Conservation (phyloP, 2,329 filamentous ascomycete genomes). For the Botrytis porri region DNA sequence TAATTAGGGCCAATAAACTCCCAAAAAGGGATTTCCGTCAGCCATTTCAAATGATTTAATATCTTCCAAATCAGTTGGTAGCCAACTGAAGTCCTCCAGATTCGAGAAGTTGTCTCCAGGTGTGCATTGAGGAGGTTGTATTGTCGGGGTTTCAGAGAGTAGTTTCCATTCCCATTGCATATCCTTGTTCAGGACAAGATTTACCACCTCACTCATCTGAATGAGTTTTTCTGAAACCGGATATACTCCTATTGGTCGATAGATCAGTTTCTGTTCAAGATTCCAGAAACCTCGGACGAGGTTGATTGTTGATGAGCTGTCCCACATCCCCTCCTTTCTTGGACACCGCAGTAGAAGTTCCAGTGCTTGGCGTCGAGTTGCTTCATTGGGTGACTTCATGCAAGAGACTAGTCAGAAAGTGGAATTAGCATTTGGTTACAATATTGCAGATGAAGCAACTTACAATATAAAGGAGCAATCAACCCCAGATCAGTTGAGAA, state of each 20-base stretch:
- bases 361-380: constrained; percentile 27
- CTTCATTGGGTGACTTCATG: constrained; percentile 25
- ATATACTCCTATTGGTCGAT: not conserved
- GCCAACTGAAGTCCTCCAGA: not conserved
- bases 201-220: constrained; percentile 13
- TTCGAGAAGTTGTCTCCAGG: not conserved
- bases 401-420: constrained; percentile 9
- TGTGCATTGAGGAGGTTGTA: not conserved
- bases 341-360: constrained; percentile 30
- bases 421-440: not conserved
- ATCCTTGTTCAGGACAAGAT: constrained; percentile 16
- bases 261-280: constrained; percentile 23
- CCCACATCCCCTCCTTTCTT: constrained; percentile 38
- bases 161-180: constrained; percentile 22
- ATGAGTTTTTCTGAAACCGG: not conserved
- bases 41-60: not conserved
- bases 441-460: not conserved
- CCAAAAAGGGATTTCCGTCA: not conserved
- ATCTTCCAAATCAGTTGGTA: not conserved
- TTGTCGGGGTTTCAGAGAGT: not conserved
- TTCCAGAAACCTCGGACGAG: constrained; percentile 32
- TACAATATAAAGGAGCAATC: constrained; percentile 35
- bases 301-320: constrained; percentile 25
- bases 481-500: constrained; percentile 36
- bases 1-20: not conserved